phyloP scores from a whole-genome alignment of 306 rosid genomes.

The Vigna unguiculata region DNA sequence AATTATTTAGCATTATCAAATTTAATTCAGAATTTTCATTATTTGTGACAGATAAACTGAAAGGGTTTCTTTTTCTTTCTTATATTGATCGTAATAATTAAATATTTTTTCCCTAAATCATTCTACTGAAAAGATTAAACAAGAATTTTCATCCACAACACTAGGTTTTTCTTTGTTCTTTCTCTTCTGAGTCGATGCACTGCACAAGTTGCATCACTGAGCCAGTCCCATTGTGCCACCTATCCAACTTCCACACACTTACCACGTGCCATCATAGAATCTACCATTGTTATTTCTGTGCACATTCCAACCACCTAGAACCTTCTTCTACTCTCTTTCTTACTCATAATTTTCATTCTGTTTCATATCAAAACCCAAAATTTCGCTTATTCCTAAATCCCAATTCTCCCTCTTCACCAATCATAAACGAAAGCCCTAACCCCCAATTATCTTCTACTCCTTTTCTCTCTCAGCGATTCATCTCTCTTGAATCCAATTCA shows the following conservation, averaged over 20 bases:
- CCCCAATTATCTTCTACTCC: constrained; percentile 6
- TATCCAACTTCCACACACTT: not conserved
- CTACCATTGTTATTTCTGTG: not conserved
- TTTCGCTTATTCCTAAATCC: not conserved
- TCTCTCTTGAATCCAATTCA: constrained; percentile 27
- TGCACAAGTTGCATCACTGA: too few species aligned
- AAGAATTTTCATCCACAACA: too few species aligned
- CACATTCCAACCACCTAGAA: not conserved
- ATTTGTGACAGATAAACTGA: too few species aligned
- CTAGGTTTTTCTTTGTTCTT: too few species aligned
- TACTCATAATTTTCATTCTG: too few species aligned
- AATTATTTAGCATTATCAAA: too few species aligned
- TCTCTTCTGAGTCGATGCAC: too few species aligned
- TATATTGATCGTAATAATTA: too few species aligned
- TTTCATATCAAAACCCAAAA: not conserved
- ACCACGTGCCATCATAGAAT: not conserved
- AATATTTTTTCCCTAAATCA: too few species aligned
- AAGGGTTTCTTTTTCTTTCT: too few species aligned
- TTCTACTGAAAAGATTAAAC: too few species aligned
- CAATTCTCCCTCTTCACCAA: not conserved
- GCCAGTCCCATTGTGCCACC: not conserved
- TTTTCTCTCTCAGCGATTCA: not conserved
- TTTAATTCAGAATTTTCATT: too few species aligned
- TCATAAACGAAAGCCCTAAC: constrained; percentile 8
- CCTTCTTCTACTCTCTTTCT: not conserved